Evolutionary conservation across 305 asterid species (phyloP).

Genomic region (Solanum hybrid): DNA sequence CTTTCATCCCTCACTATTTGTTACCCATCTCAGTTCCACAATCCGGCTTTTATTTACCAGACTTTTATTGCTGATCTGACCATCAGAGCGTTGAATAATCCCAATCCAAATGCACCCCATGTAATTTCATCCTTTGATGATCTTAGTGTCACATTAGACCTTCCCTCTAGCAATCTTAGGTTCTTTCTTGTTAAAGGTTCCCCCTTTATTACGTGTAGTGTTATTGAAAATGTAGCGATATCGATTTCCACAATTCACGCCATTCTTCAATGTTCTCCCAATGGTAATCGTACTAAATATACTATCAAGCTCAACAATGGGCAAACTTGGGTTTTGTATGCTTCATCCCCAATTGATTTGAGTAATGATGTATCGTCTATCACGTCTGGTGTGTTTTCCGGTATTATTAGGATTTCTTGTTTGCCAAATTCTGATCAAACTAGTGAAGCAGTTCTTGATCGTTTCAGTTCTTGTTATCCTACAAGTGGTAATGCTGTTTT

Average conservation of each 20-base stretch:
- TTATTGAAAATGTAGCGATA: neutral
- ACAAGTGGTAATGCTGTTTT: constrained; percentile 5
- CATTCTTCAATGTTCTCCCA: constrained; percentile 9
- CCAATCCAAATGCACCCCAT: constrained; percentile 5
- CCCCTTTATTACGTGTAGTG: constrained; percentile 10
- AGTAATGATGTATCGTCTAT: neutral
- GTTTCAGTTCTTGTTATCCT: constrained; percentile 11
- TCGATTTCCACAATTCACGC: constrained; percentile 14
- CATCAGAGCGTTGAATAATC: neutral
- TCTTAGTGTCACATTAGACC: constrained; percentile 14
- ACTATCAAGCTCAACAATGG: neutral
- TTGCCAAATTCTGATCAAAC: constrained; percentile 8
- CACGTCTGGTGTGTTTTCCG: neutral
- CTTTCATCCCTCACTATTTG: constrained; percentile 5
- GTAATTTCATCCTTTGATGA: constrained; percentile 8
- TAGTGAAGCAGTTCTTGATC: constrained; percentile 5
- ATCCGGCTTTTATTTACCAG: constrained; percentile 6
- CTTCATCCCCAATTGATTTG: constrained; percentile 10
- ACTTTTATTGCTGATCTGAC: constrained; percentile 6
- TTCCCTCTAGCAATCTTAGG: constrained; percentile 10
- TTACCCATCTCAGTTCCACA: constrained; percentile 14
- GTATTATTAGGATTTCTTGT: constrained; percentile 10
- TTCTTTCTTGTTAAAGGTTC: constrained; percentile 12
- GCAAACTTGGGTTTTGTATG: constrained; percentile 15
- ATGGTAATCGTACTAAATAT: constrained; percentile 2